Conservation (phyloP, 2,329 filamentous ascomycete genomes). For the Colletotrichum eleusines region DNA sequence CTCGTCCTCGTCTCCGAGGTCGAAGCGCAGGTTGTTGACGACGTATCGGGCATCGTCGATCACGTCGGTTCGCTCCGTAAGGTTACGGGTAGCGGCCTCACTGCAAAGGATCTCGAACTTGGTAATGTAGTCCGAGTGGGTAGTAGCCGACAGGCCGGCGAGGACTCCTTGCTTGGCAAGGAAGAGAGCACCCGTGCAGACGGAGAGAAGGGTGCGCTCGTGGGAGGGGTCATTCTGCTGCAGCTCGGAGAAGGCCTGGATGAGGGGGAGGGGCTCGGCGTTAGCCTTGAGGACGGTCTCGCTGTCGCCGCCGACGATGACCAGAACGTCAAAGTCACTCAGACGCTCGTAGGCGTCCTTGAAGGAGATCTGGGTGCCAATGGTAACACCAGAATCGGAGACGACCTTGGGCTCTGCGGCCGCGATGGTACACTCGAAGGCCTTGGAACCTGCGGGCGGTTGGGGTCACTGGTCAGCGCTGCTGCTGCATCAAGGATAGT, state of each 20-base stretch:
- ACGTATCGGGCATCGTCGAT: slow-evolving; percentile 86
- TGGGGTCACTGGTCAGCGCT: slow-evolving; percentile 29
- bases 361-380: slow-evolving; percentile 81
- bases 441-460: slow-evolving; percentile 60
- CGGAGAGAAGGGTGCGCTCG: slow-evolving; percentile 83
- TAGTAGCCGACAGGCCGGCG: slow-evolving; percentile 83
- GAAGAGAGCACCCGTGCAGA: slow-evolving; percentile 84
- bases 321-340: slow-evolving; percentile 82
- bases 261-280: slow-evolving; percentile 76
- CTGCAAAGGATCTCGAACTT: slow-evolving; percentile 86
- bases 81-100: slow-evolving; percentile 75
- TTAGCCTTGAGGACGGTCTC: slow-evolving; percentile 75
- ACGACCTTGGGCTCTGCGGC: slow-evolving; percentile 66
- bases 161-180: slow-evolving; percentile 83
- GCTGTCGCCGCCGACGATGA: slow-evolving; percentile 79
- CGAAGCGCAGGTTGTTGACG: slow-evolving; percentile 91
- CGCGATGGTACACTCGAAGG: slow-evolving; percentile 70
- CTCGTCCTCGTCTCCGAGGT: slow-evolving; percentile 83
- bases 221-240: slow-evolving; percentile 83
- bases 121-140: slow-evolving; percentile 84
- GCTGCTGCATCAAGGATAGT: not conserved
- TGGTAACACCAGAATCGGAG: slow-evolving; percentile 73
- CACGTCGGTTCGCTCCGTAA: slow-evolving; percentile 83
- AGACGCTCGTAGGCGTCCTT: slow-evolving; percentile 80
- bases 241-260: slow-evolving; percentile 81